phyloP scores from a whole-genome alignment of 495 filamentous ascomycete species.

The Jackrogersella minutella region DNA sequence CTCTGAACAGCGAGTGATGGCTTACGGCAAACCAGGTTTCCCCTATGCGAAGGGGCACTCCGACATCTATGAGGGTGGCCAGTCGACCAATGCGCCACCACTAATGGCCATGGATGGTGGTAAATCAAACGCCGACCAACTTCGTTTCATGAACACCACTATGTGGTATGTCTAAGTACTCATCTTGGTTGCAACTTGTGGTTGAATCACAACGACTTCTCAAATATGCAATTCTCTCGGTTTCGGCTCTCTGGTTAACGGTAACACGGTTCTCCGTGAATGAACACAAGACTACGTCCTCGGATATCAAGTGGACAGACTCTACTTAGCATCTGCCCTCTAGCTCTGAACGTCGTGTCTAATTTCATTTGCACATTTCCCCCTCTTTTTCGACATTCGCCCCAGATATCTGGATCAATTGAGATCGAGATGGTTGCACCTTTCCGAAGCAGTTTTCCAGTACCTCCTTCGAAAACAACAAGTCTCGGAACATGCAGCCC shows the following conservation, averaged over 20 bases:
- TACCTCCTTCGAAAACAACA: neutral
- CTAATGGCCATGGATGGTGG: conserved; percentile 33
- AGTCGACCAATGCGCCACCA: neutral
- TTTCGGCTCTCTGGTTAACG: conserved; percentile 32
- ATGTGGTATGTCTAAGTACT: conserved; percentile 48
- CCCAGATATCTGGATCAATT: neutral
- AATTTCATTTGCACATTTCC: neutral
- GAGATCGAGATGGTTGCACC: neutral
- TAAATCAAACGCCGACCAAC: no score
- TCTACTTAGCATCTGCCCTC: no score
- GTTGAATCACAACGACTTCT: neutral
- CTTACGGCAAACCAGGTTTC: conserved; percentile 34
- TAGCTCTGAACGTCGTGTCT: neutral
- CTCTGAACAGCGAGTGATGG: conserved; percentile 26
- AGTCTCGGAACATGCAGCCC: neutral
- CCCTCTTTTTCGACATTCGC: conserved; percentile 1
- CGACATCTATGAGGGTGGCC: conserved; percentile 11
- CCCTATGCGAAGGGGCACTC: conserved; percentile 37
- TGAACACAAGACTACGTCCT: neutral
- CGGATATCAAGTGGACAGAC: no score
- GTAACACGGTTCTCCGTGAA: conserved; percentile 5
- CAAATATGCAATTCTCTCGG: conserved; percentile 10
- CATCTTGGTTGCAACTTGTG: neutral
- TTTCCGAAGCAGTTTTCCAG: neutral
- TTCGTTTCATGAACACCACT: conserved; percentile 40